Conservation (phyloP, 164 flowering plant genomes). For the Saururus chinensis region DNA sequence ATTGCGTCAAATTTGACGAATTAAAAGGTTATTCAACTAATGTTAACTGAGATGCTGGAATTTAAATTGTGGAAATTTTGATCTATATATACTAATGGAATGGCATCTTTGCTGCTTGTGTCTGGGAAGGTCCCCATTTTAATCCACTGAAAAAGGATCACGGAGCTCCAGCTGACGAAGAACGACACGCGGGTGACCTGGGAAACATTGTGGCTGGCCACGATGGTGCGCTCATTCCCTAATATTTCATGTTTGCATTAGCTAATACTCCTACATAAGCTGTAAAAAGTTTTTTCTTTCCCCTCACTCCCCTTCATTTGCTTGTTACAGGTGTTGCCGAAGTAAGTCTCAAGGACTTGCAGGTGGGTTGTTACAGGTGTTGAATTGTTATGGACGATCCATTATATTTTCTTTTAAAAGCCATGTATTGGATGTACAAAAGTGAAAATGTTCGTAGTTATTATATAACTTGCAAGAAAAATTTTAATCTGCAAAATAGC, state of each 20-base stretch:
- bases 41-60: neutral
- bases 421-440: no score
- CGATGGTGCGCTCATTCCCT: constrained; percentile 38
- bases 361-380: constrained; percentile 30
- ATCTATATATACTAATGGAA: no score
- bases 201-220: constrained; percentile 75
- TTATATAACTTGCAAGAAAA: no score
- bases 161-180: constrained; percentile 62
- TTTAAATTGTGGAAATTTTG: neutral
- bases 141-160: constrained; percentile 73
- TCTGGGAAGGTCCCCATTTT: constrained; percentile 62
- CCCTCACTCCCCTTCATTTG: no score
- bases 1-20: neutral
- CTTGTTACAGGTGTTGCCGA: constrained; percentile 61
- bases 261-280: neutral
- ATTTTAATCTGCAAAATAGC: no score
- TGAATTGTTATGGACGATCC: no score
- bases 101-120: neutral
- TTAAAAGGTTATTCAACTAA: neutral
- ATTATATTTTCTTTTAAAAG: no score
- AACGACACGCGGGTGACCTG: constrained; percentile 86
- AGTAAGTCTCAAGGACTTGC: constrained; percentile 45
- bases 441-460: no score
- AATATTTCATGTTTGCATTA: neutral
- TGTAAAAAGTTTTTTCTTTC: neutral